Evolutionary conservation across 2,329 filamentous ascomycete species (phyloP).

Genomic region (Cladobotryum protrusum): DNA sequence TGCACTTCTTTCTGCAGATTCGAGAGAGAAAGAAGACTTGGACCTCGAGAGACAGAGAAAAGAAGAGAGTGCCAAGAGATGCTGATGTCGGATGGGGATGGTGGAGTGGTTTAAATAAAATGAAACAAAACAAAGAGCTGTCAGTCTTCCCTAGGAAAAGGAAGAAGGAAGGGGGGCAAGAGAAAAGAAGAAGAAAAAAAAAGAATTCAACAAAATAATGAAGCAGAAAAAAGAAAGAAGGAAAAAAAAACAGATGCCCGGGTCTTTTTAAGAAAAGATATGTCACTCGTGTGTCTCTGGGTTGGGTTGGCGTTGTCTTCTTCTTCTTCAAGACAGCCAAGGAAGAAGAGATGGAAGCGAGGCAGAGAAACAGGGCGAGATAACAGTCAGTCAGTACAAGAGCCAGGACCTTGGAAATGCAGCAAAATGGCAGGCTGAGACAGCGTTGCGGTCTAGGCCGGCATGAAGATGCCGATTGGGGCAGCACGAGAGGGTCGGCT

Average conservation of each 20-base stretch:
- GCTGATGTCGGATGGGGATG: no score
- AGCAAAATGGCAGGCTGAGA: background rate
- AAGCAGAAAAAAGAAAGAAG: constrained; percentile 8
- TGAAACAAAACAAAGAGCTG: background rate
- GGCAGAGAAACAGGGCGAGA: background rate
- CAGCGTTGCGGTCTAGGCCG: constrained; percentile 5
- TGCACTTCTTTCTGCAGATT: background rate
- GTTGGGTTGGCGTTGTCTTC: background rate
- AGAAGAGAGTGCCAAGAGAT: background rate
- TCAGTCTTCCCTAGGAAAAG: background rate
- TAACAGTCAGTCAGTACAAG: background rate
- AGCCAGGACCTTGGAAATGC: background rate
- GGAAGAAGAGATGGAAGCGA: background rate
- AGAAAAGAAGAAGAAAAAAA: constrained; percentile 1
- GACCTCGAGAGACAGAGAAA: background rate
- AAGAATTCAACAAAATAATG: constrained; percentile 7
- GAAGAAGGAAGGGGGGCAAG: background rate
- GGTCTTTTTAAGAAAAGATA: constrained; percentile 1
- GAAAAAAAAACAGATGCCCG: background rate
- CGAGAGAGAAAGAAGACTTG: background rate
- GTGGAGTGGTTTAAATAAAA: background rate
- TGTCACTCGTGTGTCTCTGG: background rate
- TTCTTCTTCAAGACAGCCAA: background rate
- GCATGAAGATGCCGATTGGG: constrained; percentile 18
- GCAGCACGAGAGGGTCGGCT: constrained; percentile 14